These are phyloP conservation scores for Blastocystis sp. DNA, from an alignment of 352 stramenopile species.

Conservation along the genomic window DNA sequence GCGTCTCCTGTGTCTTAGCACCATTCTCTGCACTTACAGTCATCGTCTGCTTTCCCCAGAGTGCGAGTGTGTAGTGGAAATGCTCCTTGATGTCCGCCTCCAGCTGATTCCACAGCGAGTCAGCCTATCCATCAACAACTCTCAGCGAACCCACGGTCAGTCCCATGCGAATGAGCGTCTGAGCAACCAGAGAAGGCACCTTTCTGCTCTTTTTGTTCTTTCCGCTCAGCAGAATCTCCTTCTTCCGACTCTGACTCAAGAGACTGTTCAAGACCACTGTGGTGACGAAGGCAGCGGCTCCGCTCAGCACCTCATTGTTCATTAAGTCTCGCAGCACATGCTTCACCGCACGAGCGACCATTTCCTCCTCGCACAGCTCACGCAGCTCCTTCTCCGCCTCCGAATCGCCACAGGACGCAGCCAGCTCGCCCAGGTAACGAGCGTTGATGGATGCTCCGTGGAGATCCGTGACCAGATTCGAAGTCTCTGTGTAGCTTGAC, in stretches of 20 bases:
- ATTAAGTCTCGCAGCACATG: conserved; percentile 46
- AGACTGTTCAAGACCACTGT: conserved; percentile 25
- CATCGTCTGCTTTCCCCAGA: conserved; percentile 17
- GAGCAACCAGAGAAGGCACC: conserved; percentile 11
- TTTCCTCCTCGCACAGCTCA: conserved; percentile 18
- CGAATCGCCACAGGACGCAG: neutral
- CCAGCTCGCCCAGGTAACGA: conserved; percentile 38
- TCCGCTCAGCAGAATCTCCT: conserved; percentile 33
- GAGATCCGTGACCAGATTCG: neutral
- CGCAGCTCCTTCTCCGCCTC: neutral
- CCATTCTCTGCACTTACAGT: neutral
- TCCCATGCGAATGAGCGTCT: neutral
- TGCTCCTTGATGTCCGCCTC: conserved; percentile 13
- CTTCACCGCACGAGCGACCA: conserved; percentile 43
- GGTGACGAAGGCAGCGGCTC: neutral
- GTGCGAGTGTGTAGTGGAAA: conserved; percentile 45
- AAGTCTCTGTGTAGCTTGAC: neutral
- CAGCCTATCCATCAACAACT: neutral
- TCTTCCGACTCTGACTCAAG: neutral
- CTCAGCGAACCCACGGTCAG: neutral
- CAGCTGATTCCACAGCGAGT: neutral
- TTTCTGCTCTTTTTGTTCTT: conserved; percentile 50
- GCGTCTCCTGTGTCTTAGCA: neutral
- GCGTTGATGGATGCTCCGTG: neutral
- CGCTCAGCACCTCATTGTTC: neutral